A percentile compares a stretch with the other conserved stretches of the same genome.
phyloP scores from a whole-genome alignment of 345 rosid species.

The Tarenaya hassleriana region DNA sequence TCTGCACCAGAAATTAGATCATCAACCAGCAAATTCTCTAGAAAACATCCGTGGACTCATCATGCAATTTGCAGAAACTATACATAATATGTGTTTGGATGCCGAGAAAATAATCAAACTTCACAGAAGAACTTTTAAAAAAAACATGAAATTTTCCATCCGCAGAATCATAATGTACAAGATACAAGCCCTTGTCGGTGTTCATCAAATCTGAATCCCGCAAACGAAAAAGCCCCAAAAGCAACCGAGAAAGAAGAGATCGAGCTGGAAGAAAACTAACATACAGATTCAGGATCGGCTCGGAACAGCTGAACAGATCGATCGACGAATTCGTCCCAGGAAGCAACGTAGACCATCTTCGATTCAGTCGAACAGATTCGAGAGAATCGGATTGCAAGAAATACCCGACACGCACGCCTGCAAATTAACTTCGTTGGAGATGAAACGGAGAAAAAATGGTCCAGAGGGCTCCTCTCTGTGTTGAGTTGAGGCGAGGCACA shows the following conservation, averaged over 20 bases:
- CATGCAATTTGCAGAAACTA: too few species aligned
- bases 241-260: conserved; percentile 7
- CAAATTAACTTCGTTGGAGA: conserved; percentile 21
- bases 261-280: conserved; percentile 18
- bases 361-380: conserved; percentile 8
- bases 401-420: conserved; percentile 7
- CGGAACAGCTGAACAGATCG: conserved; percentile 72
- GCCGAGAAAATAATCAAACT: conserved; percentile 3
- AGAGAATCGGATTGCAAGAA: neutral
- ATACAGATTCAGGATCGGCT: conserved; percentile 86
- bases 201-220: neutral
- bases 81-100: neutral
- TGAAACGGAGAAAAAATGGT: neutral
- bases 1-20: conserved; percentile 37
- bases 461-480: too few species aligned
- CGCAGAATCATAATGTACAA: neutral
- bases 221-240: neutral
- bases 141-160: neutral
- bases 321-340: conserved; percentile 87
- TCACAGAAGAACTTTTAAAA: neutral
- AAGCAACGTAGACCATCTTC: conserved; percentile 62
- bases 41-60: neutral
- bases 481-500: too few species aligned
- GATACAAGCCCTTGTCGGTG: neutral
- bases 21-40: conserved; percentile 8